A percentile compares a stretch with the other conserved stretches of the same genome.
Evolutionary conservation across 202 grass and related monocot genomes (phyloP).

Genomic region (Hordeum pubiflorum): DNA sequence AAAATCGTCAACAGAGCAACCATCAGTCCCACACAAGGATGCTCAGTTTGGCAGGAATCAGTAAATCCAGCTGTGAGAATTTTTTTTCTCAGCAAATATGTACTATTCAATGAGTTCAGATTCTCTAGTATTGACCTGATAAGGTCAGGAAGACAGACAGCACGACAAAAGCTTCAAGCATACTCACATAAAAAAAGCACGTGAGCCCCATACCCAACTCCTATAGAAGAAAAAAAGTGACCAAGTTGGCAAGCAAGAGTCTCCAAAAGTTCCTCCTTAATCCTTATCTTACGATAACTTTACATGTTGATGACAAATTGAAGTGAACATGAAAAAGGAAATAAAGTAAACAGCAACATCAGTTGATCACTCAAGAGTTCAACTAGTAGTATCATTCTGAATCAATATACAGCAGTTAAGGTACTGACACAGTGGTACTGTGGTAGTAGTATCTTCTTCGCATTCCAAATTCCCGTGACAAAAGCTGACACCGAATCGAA

Average conservation of each 20-base stretch:
- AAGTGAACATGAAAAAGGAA: neutral
- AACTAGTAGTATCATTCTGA: neutral
- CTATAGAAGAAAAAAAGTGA: neutral
- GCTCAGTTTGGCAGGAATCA: constrained; percentile 12
- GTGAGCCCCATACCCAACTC: neutral
- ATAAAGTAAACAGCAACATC: neutral
- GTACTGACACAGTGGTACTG: neutral
- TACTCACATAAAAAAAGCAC: neutral
- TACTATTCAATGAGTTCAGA: constrained; percentile 16
- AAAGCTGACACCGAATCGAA: neutral
- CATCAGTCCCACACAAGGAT: constrained; percentile 12
- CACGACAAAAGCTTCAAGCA: neutral
- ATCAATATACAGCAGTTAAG: neutral
- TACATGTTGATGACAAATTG: neutral
- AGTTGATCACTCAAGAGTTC: neutral
- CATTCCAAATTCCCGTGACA: neutral
- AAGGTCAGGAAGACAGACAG: neutral
- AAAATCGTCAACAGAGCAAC: constrained; percentile 5
- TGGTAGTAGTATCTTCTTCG: neutral
- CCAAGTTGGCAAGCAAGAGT: constrained; percentile 11
- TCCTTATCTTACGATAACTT: neutral
- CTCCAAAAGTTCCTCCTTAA: constrained; percentile 16
- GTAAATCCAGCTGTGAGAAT: neutral
- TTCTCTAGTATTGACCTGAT: constrained; percentile 9
- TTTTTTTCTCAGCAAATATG: neutral